Conservation (phyloP, 1,284 basidiomycete genomes). For the Austroboletus novae-zelandiae region DNA sequence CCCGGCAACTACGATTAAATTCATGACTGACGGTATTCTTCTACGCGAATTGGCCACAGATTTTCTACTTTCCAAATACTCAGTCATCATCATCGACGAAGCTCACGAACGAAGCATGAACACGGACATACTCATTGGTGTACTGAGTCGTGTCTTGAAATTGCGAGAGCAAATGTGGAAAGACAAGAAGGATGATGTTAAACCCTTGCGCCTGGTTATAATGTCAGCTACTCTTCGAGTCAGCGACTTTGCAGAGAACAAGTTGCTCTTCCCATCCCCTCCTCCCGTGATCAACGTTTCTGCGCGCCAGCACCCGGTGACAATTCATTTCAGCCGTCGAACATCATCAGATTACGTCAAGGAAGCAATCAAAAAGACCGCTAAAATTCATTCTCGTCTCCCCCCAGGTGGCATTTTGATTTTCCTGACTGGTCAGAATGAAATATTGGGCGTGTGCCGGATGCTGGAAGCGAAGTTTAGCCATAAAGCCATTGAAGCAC, state of each 20-base stretch:
- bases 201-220: constrained; percentile 92
- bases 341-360: constrained; percentile 87
- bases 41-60: constrained; percentile 91
- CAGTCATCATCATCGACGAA: constrained; percentile 95
- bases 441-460: constrained; percentile 88
- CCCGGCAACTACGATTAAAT: constrained; percentile 90
- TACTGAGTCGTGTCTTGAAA: constrained; percentile 88
- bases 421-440: constrained; percentile 98
- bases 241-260: constrained; percentile 90
- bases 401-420: constrained; percentile 94
- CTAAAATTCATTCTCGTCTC: constrained; percentile 90
- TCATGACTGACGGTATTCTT: constrained; percentile 99
- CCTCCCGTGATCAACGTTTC: constrained; percentile 91
- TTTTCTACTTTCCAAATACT: constrained; percentile 88
- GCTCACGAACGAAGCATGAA: constrained; percentile 98
- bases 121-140: constrained; percentile 96
- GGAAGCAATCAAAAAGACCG: constrained; percentile 88
- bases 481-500: constrained; percentile 57
- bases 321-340: constrained; percentile 88
- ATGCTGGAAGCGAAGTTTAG: constrained; percentile 83
- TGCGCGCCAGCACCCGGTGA: constrained; percentile 94
- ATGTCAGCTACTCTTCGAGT: constrained; percentile 99
- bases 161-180: constrained; percentile 89
- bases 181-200: constrained; percentile 47
- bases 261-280: constrained; percentile 73